Conservation (phyloP, 345 rosid genomes). For the Pistacia integerrima region DNA sequence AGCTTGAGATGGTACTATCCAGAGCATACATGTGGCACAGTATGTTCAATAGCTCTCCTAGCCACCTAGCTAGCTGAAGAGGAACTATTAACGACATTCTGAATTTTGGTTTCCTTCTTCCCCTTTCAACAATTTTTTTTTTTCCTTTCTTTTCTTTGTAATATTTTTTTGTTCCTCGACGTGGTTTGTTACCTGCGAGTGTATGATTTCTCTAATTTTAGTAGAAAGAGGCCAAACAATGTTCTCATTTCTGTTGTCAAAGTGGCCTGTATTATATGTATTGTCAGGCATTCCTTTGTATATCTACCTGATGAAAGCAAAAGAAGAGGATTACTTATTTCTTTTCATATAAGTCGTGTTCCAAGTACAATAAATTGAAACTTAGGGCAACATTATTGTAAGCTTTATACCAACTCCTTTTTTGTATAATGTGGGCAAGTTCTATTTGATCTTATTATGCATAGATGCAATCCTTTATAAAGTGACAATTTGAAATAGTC, state of each 20-base stretch:
- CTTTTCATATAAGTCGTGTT: not conserved
- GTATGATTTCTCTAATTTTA: conserved; percentile 12
- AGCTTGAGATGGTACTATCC: conserved; percentile 91
- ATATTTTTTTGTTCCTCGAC: not conserved
- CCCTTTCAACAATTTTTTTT: not conserved
- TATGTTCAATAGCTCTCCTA: conserved; percentile 82
- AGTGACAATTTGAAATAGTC: too few relatives aligned
- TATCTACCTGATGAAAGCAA: conserved; percentile 7
- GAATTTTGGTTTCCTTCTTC: not conserved
- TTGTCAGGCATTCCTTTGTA: conserved; percentile 27
- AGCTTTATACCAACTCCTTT: not conserved
- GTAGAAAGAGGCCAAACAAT: conserved; percentile 1
- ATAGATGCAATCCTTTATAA: too few relatives aligned
- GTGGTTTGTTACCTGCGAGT: not conserved
- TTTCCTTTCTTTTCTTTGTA: not conserved
- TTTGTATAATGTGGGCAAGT: not conserved
- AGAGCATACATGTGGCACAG: conserved; percentile 92
- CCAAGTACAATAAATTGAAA: not conserved
- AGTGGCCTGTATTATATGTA: conserved; percentile 25
- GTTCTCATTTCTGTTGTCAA: conserved; percentile 6
- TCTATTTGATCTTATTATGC: too few relatives aligned
- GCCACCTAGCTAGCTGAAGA: conserved; percentile 57
- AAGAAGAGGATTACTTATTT: not conserved
- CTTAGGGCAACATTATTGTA: not conserved
- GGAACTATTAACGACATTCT: not conserved